Percentiles rank a stretch among this genome's conserved stretches.
Evolutionary conservation across 1,139 yeast genomes (phyloP).

Genomic region (Saccharomyces hybrid): DNA sequence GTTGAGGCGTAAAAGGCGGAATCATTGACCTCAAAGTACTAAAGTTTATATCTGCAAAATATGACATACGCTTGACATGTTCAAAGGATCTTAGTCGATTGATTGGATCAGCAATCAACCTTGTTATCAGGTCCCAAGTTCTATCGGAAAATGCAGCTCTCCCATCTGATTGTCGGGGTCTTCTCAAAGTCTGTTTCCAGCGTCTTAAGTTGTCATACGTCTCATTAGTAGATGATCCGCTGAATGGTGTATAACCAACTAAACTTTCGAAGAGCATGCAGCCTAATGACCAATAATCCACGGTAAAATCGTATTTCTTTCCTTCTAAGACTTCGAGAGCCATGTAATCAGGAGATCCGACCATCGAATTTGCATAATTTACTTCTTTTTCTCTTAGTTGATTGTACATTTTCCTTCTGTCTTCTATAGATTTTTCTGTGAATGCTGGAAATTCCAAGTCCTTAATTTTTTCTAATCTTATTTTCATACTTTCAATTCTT

Average conservation of each 20-base stretch:
- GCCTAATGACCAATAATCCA: slow-evolving; percentile 98
- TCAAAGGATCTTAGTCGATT: slow-evolving; percentile 68
- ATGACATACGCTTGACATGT: slow-evolving; percentile 71
- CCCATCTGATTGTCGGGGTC: slow-evolving; percentile 92
- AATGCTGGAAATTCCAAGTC: slow-evolving; percentile 53
- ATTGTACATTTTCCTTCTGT: slow-evolving; percentile 79
- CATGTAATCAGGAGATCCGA: slow-evolving; percentile 98
- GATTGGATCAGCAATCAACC: slow-evolving; percentile 72
- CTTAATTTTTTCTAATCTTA: slow-evolving; percentile 74
- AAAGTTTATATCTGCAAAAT: slow-evolving; percentile 83
- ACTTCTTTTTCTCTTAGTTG: slow-evolving; percentile 58
- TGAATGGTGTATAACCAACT: slow-evolving; percentile 94
- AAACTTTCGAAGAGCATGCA: slow-evolving; percentile 90
- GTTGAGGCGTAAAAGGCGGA: slow-evolving; percentile 95
- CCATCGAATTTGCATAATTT: slow-evolving; percentile 88
- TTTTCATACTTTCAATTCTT: slow-evolving; percentile 86
- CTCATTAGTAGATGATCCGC: slow-evolving; percentile 89
- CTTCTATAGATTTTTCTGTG: slow-evolving; percentile 69
- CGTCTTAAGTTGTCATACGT: slow-evolving; percentile 89
- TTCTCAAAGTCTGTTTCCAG: slow-evolving; percentile 80
- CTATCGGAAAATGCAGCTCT: slow-evolving; percentile 90
- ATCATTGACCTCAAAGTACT: slow-evolving; percentile 54
- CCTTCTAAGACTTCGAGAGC: slow-evolving; percentile 96
- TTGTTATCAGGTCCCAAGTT: slow-evolving; percentile 84
- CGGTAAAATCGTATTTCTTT: slow-evolving; percentile 86